Percentiles rank a stretch among this genome's conserved stretches.
Conservation (phyloP, 2,329 filamentous ascomycete genomes). For the Fusarium nelsonii region DNA sequence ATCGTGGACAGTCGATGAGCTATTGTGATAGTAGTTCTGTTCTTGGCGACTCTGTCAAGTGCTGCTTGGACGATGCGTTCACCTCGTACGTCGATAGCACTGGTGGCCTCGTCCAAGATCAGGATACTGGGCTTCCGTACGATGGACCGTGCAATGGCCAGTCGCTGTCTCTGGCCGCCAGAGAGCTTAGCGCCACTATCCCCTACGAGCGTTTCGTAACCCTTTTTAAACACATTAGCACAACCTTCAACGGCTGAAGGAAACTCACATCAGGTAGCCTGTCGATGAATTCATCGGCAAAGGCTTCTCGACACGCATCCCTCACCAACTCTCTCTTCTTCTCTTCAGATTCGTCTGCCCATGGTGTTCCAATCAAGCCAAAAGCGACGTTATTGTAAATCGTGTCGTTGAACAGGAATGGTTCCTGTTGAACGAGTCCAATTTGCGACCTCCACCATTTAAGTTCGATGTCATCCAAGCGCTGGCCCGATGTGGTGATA, state of each 20-base stretch:
- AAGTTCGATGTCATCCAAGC: slow-evolving; percentile 69
- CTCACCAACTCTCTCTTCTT: slow-evolving; percentile 70
- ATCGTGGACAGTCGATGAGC: slow-evolving; percentile 82
- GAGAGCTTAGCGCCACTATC: slow-evolving; percentile 83
- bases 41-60: slow-evolving; percentile 70
- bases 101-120: slow-evolving; percentile 83
- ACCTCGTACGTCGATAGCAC: slow-evolving; percentile 68
- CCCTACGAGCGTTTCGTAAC: slow-evolving; percentile 69
- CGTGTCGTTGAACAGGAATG: slow-evolving; percentile 75
- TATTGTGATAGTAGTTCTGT: slow-evolving; percentile 78
- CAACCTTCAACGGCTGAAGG: neutral
- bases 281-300: slow-evolving; percentile 77
- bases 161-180: slow-evolving; percentile 86
- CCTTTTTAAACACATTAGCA: slow-evolving; percentile 58
- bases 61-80: slow-evolving; percentile 74
- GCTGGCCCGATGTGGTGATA: slow-evolving; percentile 66
- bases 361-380: slow-evolving; percentile 66
- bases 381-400: slow-evolving; percentile 73
- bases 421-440: slow-evolving; percentile 76
- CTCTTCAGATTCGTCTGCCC: slow-evolving; percentile 66
- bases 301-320: slow-evolving; percentile 74
- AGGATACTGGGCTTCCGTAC: slow-evolving; percentile 77
- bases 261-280: slow-evolving; percentile 66
- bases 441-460: slow-evolving; percentile 74
- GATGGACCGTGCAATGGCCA: slow-evolving; percentile 82